Conservation (phyloP, 2,329 filamentous ascomycete genomes). For the Cercospora sp. region DNA sequence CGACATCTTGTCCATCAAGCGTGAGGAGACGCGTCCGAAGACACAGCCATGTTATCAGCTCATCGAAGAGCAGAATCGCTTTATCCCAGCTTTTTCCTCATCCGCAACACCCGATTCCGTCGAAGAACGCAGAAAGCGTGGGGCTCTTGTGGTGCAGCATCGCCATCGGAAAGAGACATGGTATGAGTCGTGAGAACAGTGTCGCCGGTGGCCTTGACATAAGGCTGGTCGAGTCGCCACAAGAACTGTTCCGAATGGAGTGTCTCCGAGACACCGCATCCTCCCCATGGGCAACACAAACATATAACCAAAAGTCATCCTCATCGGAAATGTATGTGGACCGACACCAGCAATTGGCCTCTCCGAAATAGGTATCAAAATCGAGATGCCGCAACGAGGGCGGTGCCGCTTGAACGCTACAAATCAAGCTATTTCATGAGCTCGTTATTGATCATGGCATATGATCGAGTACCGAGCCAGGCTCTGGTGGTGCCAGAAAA, state of each 20-base stretch:
- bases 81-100: background rate
- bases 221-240: background rate
- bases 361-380: background rate
- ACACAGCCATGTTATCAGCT: background rate
- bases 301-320: background rate
- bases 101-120: constrained; percentile 3
- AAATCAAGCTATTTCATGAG: background rate
- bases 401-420: constrained; percentile 1
- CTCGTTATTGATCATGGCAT: constrained; percentile 15
- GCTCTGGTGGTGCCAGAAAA: constrained; percentile 21
- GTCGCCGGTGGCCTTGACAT: background rate
- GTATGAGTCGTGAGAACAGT: no score
- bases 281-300: background rate
- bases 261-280: constrained; percentile 2
- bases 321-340: background rate
- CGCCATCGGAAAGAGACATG: no score
- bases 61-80: background rate
- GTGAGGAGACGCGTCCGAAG: background rate
- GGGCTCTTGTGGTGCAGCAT: background rate
- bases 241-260: background rate
- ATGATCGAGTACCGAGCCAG: constrained; percentile 20
- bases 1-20: background rate
- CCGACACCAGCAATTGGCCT: background rate
- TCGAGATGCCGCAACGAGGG: background rate
- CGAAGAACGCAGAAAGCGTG: no score